These are phyloP conservation scores for Fusarium goolgardi DNA, from an alignment of 2,329 filamentous ascomycete genomes.

Conservation along the genomic window DNA sequence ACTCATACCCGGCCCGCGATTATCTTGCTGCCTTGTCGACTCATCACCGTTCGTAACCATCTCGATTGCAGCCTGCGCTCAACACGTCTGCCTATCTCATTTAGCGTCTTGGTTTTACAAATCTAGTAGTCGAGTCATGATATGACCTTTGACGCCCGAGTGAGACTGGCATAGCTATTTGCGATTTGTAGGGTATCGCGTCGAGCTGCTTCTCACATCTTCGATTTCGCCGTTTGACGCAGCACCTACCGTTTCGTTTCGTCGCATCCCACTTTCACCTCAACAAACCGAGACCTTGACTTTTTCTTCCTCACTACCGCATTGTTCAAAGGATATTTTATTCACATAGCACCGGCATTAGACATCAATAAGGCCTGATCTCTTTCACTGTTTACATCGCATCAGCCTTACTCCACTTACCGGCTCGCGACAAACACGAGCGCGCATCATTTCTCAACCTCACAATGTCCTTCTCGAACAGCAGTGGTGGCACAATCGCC, in stretches of 20 bases:
- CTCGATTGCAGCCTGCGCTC: conserved; percentile 35
- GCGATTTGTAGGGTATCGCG: conserved; percentile 45
- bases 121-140: conserved; percentile 46
- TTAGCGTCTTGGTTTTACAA: conserved; percentile 34
- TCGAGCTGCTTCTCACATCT: conserved; percentile 34
- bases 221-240: conserved; percentile 27
- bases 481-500: conserved; percentile 80
- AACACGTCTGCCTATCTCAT: conserved; percentile 31
- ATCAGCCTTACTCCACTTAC: conserved; percentile 45
- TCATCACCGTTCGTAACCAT: conserved; percentile 22
- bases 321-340: conserved; percentile 19
- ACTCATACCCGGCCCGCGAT: conserved; percentile 18
- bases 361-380: conserved; percentile 18
- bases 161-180: conserved; percentile 45
- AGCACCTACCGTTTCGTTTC: conserved; percentile 7
- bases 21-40: conserved; percentile 36
- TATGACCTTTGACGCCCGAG: conserved; percentile 45
- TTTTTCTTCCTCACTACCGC: conserved; percentile 18
- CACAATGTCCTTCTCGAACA: conserved; percentile 69
- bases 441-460: conserved; percentile 47
- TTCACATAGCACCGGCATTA: conserved; percentile 19
- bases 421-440: conserved; percentile 43
- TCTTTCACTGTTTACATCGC: conserved; percentile 37
- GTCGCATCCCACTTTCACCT: conserved; percentile 19
- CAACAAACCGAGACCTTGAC: conserved; percentile 21